Evolutionary conservation across 1,284 basidiomycete genomes (phyloP).

Genomic region (Cryptococcus sp.): DNA sequence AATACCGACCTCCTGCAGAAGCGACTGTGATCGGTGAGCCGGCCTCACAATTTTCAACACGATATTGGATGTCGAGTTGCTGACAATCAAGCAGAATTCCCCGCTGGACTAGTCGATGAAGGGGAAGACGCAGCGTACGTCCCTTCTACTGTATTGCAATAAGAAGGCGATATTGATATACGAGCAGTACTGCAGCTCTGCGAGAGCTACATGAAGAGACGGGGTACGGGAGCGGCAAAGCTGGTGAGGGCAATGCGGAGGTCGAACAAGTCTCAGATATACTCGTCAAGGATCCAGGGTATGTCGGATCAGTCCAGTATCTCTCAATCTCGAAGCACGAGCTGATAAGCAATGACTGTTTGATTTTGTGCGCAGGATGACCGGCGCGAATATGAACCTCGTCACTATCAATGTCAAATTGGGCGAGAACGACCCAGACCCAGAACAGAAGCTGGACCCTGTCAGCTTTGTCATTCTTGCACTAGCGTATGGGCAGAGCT

Average conservation of each 20-base stretch:
- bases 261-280: conserved; percentile 69
- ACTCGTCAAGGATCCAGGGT: conserved; percentile 69
- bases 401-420: conserved; percentile 54
- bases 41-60: neutral
- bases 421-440: conserved; percentile 47
- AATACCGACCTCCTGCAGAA: conserved; percentile 78
- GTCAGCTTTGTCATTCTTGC: conserved; percentile 13
- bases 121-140: conserved; percentile 70
- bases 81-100: conserved; percentile 64
- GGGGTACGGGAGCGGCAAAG: conserved; percentile 61
- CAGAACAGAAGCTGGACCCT: conserved; percentile 49
- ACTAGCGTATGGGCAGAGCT: neutral
- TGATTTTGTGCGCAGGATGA: conserved; percentile 42
- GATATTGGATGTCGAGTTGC: neutral
- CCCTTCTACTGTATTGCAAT: neutral
- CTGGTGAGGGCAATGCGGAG: conserved; percentile 57
- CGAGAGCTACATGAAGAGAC: conserved; percentile 90
- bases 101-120: conserved; percentile 82
- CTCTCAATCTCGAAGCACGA: neutral
- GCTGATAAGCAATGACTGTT: neutral
- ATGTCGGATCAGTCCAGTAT: conserved; percentile 27
- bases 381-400: conserved; percentile 56
- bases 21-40: conserved; percentile 68
- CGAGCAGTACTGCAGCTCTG: conserved; percentile 60
- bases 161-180: neutral